phyloP scores from a whole-genome alignment of 352 stramenopile genomes.

The Globisporangium acanthophoron region DNA sequence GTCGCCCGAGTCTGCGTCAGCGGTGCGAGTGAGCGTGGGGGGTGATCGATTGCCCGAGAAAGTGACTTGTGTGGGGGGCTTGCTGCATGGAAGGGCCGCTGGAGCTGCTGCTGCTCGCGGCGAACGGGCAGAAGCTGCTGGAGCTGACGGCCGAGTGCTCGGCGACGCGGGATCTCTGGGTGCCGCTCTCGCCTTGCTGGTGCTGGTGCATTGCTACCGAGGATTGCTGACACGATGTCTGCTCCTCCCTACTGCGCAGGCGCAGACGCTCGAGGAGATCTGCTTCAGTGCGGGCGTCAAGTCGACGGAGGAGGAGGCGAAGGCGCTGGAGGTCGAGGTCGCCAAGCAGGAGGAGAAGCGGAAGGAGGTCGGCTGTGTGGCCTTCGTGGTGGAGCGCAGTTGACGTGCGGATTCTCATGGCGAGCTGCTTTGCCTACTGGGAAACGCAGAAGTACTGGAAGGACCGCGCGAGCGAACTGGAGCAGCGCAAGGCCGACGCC shows the following conservation, averaged over 20 bases:
- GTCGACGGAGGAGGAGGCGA: slow-evolving; percentile 22
- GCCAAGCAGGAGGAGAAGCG: slow-evolving; percentile 55
- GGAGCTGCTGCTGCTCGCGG: slow-evolving; percentile 44
- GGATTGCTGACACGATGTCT: neutral
- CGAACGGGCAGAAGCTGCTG: slow-evolving; percentile 57
- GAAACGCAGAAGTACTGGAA: slow-evolving; percentile 58
- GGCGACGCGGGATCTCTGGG: slow-evolving; percentile 50
- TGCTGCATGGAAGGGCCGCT: slow-evolving; percentile 18
- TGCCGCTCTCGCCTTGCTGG: slow-evolving; percentile 1
- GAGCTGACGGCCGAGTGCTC: slow-evolving; percentile 42
- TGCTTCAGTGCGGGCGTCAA: slow-evolving; percentile 15
- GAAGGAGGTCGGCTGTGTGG: slow-evolving; percentile 30
- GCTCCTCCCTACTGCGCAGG: neutral
- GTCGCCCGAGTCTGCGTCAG: slow-evolving; percentile 54
- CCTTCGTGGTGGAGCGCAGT: too few relatives aligned
- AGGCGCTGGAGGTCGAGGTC: slow-evolving; percentile 41
- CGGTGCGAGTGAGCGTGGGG: slow-evolving; percentile 17
- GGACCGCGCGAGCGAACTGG: slow-evolving; percentile 50
- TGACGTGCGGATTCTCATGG: too few relatives aligned
- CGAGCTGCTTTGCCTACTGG: too few relatives aligned
- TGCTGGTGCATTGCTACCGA: neutral
- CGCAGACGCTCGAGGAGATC: slow-evolving; percentile 63
- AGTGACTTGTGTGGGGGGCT: neutral
- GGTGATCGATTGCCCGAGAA: neutral
- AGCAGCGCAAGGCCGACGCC: slow-evolving; percentile 50